phyloP scores from a whole-genome alignment of 192 early-diverging fungal species.

The Coemansia sp. region DNA sequence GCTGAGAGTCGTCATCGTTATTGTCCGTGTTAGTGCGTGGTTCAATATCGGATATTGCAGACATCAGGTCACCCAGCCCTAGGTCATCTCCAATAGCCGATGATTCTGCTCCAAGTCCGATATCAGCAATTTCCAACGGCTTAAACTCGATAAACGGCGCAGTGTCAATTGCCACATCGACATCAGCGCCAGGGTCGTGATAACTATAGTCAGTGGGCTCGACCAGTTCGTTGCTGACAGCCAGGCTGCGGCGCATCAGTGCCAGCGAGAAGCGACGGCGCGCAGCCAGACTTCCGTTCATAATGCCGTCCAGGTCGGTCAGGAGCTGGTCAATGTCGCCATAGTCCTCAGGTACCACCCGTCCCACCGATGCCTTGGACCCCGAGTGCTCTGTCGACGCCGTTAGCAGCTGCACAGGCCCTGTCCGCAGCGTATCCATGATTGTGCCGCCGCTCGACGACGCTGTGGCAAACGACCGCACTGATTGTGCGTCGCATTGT shows the following conservation, averaged over 20 bases:
- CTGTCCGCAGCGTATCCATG: constrained; percentile 35
- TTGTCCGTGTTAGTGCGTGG: constrained; percentile 3
- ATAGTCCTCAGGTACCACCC: constrained; percentile 45
- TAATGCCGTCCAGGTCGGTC: constrained; percentile 45
- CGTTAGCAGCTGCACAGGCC: constrained; percentile 39
- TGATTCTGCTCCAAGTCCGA: constrained; percentile 5
- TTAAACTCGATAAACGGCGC: constrained; percentile 29
- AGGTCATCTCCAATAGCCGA: constrained; percentile 9
- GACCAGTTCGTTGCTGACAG: constrained; percentile 34
- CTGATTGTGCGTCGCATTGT: constrained; percentile 16
- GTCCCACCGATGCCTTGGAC: constrained; percentile 40
- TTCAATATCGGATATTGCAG: background rate
- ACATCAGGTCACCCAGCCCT: constrained; percentile 32
- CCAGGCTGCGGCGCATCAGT: constrained; percentile 45
- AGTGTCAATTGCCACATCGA: background rate
- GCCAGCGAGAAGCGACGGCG: constrained; percentile 48
- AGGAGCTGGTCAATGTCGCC: constrained; percentile 46
- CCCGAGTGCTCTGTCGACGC: constrained; percentile 49
- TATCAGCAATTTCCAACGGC: constrained; percentile 34
- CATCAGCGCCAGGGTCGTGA: background rate
- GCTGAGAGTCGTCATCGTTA: constrained; percentile 8
- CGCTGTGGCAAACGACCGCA: constrained; percentile 22
- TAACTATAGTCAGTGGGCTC: constrained; percentile 36
- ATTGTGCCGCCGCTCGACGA: constrained; percentile 42
- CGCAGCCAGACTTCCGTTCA: constrained; percentile 42